phyloP scores from a whole-genome alignment of 164 flowering plant genomes.

The Chimonanthus salicifolius region DNA sequence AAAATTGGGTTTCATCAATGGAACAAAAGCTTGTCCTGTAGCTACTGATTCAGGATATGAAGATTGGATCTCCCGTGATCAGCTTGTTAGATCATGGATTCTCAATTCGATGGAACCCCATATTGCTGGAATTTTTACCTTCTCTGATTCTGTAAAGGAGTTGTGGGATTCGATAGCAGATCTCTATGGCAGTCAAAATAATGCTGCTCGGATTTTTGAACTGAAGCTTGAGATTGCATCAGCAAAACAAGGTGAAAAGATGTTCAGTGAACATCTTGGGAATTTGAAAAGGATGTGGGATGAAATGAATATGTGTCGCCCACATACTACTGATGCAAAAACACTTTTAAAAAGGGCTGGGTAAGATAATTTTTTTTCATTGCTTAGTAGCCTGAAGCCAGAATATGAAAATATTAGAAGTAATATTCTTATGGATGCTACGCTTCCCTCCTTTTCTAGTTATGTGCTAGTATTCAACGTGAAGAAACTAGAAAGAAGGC shows the following conservation, averaged over 20 bases:
- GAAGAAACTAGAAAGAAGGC: slow-evolving; percentile 8
- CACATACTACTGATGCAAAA: slow-evolving; percentile 8
- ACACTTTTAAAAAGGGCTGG: slow-evolving; percentile 8
- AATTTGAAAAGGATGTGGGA: slow-evolving; percentile 14
- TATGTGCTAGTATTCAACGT: slow-evolving; percentile 10
- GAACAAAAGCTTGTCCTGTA: neutral
- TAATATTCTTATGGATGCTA: slow-evolving; percentile 13
- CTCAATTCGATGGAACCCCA: slow-evolving; percentile 9
- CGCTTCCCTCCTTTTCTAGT: slow-evolving; percentile 4
- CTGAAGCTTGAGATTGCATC: slow-evolving; percentile 7
- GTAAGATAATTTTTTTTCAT: slow-evolving; percentile 13
- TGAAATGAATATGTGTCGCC: slow-evolving; percentile 8
- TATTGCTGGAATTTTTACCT: slow-evolving; percentile 6
- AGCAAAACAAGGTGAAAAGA: slow-evolving; percentile 9
- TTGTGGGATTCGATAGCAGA: slow-evolving; percentile 7
- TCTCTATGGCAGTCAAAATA: slow-evolving; percentile 7
- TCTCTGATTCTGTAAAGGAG: slow-evolving; percentile 3
- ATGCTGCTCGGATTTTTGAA: slow-evolving; percentile 12
- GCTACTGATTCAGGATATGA: neutral
- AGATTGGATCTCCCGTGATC: slow-evolving; percentile 5
- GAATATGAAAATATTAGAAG: slow-evolving; percentile 10
- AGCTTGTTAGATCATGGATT: slow-evolving; percentile 10
- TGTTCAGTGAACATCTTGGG: slow-evolving; percentile 12
- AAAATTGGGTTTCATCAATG: slow-evolving; percentile 1
- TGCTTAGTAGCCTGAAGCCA: slow-evolving; percentile 2